These are phyloP conservation scores for Microascus cirrosus DNA, from an alignment of 2,329 filamentous ascomycete species.

Conservation along the genomic window DNA sequence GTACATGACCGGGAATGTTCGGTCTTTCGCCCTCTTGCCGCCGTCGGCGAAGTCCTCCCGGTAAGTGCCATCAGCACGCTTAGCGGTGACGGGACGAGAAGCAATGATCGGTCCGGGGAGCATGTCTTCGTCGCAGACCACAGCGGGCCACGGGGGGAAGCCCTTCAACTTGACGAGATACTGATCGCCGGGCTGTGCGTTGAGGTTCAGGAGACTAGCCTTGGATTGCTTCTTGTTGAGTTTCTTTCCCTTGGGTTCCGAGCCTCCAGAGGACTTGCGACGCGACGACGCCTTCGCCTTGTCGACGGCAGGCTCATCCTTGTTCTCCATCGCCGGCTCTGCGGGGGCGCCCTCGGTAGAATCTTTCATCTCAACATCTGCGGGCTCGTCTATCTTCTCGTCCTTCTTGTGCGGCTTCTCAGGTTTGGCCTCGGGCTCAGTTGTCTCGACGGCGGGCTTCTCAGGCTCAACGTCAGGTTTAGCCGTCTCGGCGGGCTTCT, in stretches of 20 bases:
- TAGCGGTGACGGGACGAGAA: slow-evolving; percentile 73
- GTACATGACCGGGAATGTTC: slow-evolving; percentile 93
- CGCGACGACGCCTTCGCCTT: slow-evolving; percentile 34
- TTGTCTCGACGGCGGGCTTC: slow-evolving; percentile 2
- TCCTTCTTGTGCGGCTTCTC: slow-evolving; percentile 6
- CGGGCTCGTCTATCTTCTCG: slow-evolving; percentile 5
- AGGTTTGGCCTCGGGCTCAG: background rate
- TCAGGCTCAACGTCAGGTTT: background rate
- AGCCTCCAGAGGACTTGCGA: slow-evolving; percentile 63
- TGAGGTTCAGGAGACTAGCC: slow-evolving; percentile 56
- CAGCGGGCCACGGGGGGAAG: slow-evolving; percentile 86
- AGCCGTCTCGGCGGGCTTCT: background rate
- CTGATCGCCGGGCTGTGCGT: slow-evolving; percentile 83
- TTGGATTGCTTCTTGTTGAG: slow-evolving; percentile 78
- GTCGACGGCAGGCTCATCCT: slow-evolving; percentile 16
- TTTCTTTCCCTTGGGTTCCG: slow-evolving; percentile 64
- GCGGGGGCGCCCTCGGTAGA: slow-evolving; percentile 15
- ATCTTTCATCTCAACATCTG: slow-evolving; percentile 4
- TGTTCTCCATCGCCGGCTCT: background rate
- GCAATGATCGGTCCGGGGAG: slow-evolving; percentile 68
- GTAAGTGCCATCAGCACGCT: slow-evolving; percentile 73
- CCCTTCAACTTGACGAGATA: slow-evolving; percentile 92
- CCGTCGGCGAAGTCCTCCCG: slow-evolving; percentile 79
- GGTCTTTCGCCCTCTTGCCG: slow-evolving; percentile 73
- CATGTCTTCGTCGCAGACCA: slow-evolving; percentile 92